Evolutionary conservation across 1,284 basidiomycete genomes (phyloP).

Genomic region (Hymenochaete sp.): DNA sequence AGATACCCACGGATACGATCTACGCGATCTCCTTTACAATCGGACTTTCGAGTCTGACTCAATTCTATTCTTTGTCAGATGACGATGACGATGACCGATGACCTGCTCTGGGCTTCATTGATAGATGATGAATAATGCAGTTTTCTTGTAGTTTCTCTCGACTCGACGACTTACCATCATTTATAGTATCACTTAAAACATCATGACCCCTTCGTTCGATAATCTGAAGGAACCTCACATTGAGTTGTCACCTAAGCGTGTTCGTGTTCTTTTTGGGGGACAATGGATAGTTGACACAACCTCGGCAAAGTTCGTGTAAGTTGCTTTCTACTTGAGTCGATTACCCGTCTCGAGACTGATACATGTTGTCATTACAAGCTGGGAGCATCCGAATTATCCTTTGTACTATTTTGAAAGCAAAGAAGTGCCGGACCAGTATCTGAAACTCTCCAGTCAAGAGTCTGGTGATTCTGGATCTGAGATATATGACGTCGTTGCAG

Average conservation of each 20-base stretch:
- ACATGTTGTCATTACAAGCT: slow-evolving; percentile 30
- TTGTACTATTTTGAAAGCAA: slow-evolving; percentile 42
- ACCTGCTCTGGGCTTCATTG: too few relatives aligned
- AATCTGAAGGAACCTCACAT: slow-evolving; percentile 33
- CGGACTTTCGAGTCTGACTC: too few relatives aligned
- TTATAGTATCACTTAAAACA: slow-evolving; percentile 5
- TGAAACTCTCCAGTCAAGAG: slow-evolving; percentile 28
- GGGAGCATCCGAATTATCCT: slow-evolving; percentile 47
- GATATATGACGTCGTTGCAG: slow-evolving; percentile 41
- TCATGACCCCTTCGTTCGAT: slow-evolving; percentile 29
- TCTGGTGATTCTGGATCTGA: slow-evolving; percentile 23
- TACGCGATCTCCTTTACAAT: too few relatives aligned
- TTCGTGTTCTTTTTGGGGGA: slow-evolving; percentile 46
- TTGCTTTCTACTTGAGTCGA: slow-evolving; percentile 12
- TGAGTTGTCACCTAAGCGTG: slow-evolving; percentile 40
- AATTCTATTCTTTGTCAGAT: too few relatives aligned
- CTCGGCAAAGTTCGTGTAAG: slow-evolving; percentile 51
- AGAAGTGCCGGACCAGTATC: slow-evolving; percentile 35
- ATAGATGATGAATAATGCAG: too few relatives aligned
- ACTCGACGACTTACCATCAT: too few relatives aligned
- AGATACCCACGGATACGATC: too few relatives aligned
- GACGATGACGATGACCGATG: too few relatives aligned
- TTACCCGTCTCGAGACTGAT: too few relatives aligned
- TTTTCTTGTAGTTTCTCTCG: too few relatives aligned
- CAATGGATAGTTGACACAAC: slow-evolving; percentile 45